phyloP scores from a whole-genome alignment of 495 filamentous ascomycete species.

The Hyaloscypha bicolor region DNA sequence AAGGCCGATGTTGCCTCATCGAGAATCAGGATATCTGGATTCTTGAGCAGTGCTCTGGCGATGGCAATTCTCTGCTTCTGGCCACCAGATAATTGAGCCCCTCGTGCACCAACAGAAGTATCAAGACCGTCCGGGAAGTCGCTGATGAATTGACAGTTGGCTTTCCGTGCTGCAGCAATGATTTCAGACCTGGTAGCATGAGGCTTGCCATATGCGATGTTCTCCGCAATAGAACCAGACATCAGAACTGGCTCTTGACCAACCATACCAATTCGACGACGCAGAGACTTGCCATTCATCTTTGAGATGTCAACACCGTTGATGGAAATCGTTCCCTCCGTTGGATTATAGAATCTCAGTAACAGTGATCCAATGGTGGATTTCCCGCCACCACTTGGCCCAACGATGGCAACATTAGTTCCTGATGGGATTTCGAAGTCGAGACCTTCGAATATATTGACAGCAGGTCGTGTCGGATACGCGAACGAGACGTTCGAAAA shows the following conservation, averaged over 20 bases:
- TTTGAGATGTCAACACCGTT: conserved; percentile 79
- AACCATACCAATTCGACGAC: conserved; percentile 92
- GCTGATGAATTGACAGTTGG: conserved; percentile 95
- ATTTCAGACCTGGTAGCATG: conserved; percentile 78
- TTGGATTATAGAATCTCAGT: conserved; percentile 88
- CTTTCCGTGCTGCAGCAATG: conserved; percentile 81
- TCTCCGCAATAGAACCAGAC: conserved; percentile 93
- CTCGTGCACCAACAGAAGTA: conserved; percentile 88
- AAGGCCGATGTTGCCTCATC: conserved; percentile 94
- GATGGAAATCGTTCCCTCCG: conserved; percentile 75
- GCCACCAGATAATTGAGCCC: conserved; percentile 91
- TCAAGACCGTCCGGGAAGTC: conserved; percentile 97
- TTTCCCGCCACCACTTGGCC: conserved; percentile 93
- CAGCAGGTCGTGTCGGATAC: conserved; percentile 88
- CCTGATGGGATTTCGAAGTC: conserved; percentile 91
- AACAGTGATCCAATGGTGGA: conserved; percentile 89
- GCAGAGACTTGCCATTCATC: conserved; percentile 94
- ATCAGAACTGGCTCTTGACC: conserved; percentile 95
- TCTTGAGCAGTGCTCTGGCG: conserved; percentile 89
- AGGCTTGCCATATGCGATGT: conserved; percentile 92
- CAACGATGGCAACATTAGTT: conserved; percentile 93
- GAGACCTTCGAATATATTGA: conserved; percentile 86
- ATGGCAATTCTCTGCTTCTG: conserved; percentile 99
- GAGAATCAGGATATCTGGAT: conserved; percentile 93
- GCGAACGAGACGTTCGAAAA: conserved; percentile 85